Evolutionary conservation across 306 rosid species (phyloP), one percentile per base, ranked within the genome.

Genomic region (Calophaca sinica): DNA sequence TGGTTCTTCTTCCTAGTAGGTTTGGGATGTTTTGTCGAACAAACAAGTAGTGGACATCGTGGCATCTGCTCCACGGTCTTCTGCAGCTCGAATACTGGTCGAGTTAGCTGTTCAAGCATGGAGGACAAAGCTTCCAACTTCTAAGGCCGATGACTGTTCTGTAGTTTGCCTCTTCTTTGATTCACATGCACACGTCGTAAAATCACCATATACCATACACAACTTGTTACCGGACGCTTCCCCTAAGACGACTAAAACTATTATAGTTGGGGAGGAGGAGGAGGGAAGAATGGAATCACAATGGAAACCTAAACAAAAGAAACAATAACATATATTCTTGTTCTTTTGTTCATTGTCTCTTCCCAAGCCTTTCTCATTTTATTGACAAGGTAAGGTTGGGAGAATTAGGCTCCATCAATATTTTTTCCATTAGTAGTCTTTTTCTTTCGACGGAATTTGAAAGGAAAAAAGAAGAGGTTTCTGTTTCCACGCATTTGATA

Each of bases 21-120:
- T 93, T 13, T 93, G 98, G 96, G 96, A 93, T 83, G 98, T 90
- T 62, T 85, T 93, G 57, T 76, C 98, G 7, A 93, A 93, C 77
- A 39, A 85, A 68, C 82, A 93, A 79, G 98, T 86, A 2, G 96
- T 90, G 54, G 68, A 44, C 53, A 86, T 89, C 64, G 93, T 93
- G 49, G 88, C 91, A 59, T 80, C 88, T 33, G 10, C 79, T 46
- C 82, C 96, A 12, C 93, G 75, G 32, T 53, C 88, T 38, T 57
- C 76, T 1, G 93, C 96, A 5, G 98, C 96, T 72, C 82, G 67
- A 66, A 42, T 26, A 44, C 64, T 93, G 13, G 96, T 87, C 68
- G 91, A 93, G 26, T 53, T 85, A 0, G 98, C 96, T 33, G 72
- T 79, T 79, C 81, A 78, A 55, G 90, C 90, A 31, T 93, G 98